phyloP scores from a whole-genome alignment of 139 green algal genomes.

The Monoraphidium neglectum region DNA sequence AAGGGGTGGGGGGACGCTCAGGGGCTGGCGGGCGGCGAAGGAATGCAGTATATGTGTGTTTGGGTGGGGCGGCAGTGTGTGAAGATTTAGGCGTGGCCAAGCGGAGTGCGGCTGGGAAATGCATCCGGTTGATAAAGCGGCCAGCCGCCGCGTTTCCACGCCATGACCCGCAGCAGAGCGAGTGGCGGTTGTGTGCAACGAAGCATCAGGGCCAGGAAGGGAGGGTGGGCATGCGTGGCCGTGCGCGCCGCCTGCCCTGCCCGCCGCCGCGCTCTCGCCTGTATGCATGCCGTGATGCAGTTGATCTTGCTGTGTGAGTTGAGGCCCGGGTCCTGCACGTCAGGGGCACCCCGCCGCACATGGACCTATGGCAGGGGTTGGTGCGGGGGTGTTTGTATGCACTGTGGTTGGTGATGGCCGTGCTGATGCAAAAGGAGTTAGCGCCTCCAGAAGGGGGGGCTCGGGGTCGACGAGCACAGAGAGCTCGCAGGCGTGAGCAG shows the following conservation, averaged over 20 bases:
- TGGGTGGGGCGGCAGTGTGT: no score
- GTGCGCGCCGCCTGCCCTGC: not conserved
- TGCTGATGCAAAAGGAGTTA: no score
- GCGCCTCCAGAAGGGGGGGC: no score
- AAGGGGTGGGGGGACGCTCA: not conserved
- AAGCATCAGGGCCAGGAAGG: conserved; percentile 2
- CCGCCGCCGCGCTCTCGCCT: conserved; percentile 33
- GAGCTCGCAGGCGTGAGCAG: no score
- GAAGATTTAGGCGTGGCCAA: no score
- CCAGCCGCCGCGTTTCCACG: no score
- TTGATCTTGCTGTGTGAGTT: conserved; percentile 83
- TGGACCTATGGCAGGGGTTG: conserved; percentile 2
- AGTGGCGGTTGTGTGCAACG: not conserved
- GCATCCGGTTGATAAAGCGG: no score
- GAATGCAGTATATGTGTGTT: no score
- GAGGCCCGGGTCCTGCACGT: conserved; percentile 70
- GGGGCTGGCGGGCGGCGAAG: no score
- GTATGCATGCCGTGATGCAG: conserved; percentile 83
- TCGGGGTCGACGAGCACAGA: no score
- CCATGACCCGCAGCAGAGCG: no score
- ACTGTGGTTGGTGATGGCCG: not conserved
- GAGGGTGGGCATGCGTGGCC: not conserved
- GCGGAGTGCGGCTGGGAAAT: no score
- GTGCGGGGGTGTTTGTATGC: not conserved
- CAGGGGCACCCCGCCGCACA: conserved; percentile 52